Evolutionary conservation across 139 green algal genomes (phyloP).

Genomic region (Chloropicon primus): DNA sequence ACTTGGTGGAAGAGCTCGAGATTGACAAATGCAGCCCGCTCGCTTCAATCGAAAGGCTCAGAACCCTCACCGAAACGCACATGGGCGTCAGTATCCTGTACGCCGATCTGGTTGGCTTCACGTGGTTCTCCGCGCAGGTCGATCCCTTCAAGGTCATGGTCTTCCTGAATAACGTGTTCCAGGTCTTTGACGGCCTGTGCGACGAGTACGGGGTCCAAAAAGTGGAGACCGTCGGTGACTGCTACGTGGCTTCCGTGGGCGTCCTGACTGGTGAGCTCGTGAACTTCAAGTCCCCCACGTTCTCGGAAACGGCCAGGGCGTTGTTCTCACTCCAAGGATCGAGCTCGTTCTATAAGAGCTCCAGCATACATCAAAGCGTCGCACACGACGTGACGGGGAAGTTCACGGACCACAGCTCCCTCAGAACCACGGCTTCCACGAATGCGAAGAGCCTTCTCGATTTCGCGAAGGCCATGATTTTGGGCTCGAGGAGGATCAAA

Average conservation of each 20-base stretch:
- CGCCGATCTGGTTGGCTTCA: constrained; percentile 37
- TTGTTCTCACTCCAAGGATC: too few species aligned
- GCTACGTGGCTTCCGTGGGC: constrained; percentile 33
- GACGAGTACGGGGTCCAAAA: constrained; percentile 32
- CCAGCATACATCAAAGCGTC: too few species aligned
- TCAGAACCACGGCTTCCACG: background rate
- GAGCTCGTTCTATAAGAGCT: too few species aligned
- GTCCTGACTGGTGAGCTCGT: constrained; percentile 3
- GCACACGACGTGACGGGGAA: too few species aligned
- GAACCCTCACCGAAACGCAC: background rate
- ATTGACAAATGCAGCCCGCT: background rate
- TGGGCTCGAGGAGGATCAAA: background rate
- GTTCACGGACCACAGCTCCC: too few species aligned
- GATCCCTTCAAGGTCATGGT: constrained; percentile 24
- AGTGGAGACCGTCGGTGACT: constrained; percentile 34
- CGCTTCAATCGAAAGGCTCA: background rate
- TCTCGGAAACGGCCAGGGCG: background rate
- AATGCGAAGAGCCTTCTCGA: background rate
- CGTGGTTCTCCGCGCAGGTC: constrained; percentile 22
- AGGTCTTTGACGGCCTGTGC: constrained; percentile 22
- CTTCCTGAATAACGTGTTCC: constrained; percentile 36
- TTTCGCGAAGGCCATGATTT: background rate
- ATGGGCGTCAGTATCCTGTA: constrained; percentile 28
- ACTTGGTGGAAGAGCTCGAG: background rate
- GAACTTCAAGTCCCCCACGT: background rate